These are phyloP conservation scores for Lactarius deliciosus DNA, from an alignment of 768 basidiomycete species.

Conservation along the genomic window DNA sequence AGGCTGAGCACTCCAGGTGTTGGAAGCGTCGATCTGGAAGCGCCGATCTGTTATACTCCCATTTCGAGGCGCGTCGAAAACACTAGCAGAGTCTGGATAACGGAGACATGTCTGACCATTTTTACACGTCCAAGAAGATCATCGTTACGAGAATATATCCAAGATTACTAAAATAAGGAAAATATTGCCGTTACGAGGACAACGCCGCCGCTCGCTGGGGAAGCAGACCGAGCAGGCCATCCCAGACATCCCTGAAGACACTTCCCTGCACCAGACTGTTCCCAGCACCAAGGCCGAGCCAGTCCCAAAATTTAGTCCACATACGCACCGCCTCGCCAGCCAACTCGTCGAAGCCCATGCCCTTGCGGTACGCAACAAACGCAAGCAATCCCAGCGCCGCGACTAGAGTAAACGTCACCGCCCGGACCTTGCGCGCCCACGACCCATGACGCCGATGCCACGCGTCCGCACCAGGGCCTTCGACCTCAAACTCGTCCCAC, in stretches of 20 bases:
- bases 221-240: neutral
- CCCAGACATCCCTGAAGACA: neutral
- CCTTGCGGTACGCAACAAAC: neutral
- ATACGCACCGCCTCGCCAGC: neutral
- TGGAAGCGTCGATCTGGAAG: no score
- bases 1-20: no score
- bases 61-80: neutral
- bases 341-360: neutral
- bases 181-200: neutral
- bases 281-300: neutral
- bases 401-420: neutral
- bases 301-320: neutral
- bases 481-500: slow-evolving; percentile 21
- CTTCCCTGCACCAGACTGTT: neutral
- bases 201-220: neutral
- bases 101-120: neutral
- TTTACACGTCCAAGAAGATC: neutral
- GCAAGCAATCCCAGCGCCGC: neutral
- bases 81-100: neutral
- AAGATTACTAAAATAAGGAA: neutral
- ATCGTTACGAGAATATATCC: neutral
- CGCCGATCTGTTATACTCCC: no score
- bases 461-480: slow-evolving; percentile 6
- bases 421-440: neutral
- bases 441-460: slow-evolving; percentile 14